phyloP scores from a whole-genome alignment of 805 yeast species.

The Kuraishia ogatae region DNA sequence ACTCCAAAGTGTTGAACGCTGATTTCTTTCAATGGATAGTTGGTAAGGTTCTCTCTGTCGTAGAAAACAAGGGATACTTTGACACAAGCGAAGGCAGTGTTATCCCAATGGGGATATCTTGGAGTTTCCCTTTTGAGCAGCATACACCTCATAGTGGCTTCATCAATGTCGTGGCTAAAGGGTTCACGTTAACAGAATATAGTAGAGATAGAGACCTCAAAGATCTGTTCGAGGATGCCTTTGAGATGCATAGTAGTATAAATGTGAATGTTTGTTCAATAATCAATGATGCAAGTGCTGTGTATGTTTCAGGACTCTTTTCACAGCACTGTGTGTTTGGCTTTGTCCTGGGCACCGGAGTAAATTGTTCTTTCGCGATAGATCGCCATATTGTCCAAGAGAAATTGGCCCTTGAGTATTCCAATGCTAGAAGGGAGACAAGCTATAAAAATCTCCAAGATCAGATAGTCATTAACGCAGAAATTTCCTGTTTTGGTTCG shows the following conservation, averaged over 20 bases:
- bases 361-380: conserved; percentile 41
- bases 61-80: conserved; percentile 8
- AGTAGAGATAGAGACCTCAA: conserved; percentile 32
- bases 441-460: neutral
- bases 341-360: conserved; percentile 62
- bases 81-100: conserved; percentile 3
- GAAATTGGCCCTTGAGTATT: conserved; percentile 8
- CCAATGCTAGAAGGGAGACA: neutral
- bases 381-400: conserved; percentile 3
- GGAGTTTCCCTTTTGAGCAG: conserved; percentile 48
- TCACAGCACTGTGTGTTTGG: conserved; percentile 33
- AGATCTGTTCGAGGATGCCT: conserved; percentile 26
- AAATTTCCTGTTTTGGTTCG: conserved; percentile 46
- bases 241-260: conserved; percentile 15
- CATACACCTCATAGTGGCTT: conserved; percentile 32
- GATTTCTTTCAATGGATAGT: conserved; percentile 37
- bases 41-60: conserved; percentile 20
- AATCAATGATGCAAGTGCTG: conserved; percentile 61
- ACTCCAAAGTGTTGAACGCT: conserved; percentile 28
- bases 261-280: conserved; percentile 32
- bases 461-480: conserved; percentile 33
- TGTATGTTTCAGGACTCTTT: conserved; percentile 41
- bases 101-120: conserved; percentile 38
- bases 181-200: conserved; percentile 38
- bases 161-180: conserved; percentile 52